Base-by-base conservation (phyloP, 2,329 filamentous ascomycete genomes). In the Lasiodiplodia sp. region DNA sequence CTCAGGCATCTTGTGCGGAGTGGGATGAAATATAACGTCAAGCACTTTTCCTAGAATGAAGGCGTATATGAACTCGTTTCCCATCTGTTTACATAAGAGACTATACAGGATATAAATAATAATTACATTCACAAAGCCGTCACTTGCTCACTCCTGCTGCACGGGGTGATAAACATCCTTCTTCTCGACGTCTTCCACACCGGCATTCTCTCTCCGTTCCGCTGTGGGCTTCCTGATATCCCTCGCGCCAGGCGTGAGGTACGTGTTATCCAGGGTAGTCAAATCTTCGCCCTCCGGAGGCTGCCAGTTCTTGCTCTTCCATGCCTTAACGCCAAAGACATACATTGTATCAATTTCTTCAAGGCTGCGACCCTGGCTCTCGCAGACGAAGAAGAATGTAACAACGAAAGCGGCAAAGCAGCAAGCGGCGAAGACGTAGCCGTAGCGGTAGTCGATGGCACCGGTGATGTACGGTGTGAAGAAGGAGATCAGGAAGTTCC, bases 261-360 rank as follows among this genome's bases (percentile, higher is more conserved):
- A 78, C 1, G 73, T 77, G 60, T 72, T 75, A 58, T 79, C 77
- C 34, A 78, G 38, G 31, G 72, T 75, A 1, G 76, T 76, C 63
- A 79, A 68, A 8, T 76, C 77, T 60, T 79, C 77, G 34, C 77
- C 77, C 63, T 77, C 74, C 4, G 76, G 72, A 14, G 74, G 75
- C 12, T 74, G 60, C 86, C 86, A 92, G 70, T 85, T 81, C 56
- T 81, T 76, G 72, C 87, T 90, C 82, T 88, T 86, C 79, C 75
- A 70, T 71, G 89, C 88, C 71, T 81, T 85, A 44, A 91, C 87
- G 18, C 80, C 80, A 67, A 88, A 82, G 38, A 91, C 81, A 71
- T 92, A 92, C 82, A 86, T 85, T 69, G 85, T 82, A 73, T 81
- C 79, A 23, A 80, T 81, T 70, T 81, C 79, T 71, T 81, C 79